phyloP scores from a whole-genome alignment of 257 asterid species.

The Scutellaria baicalensis region DNA sequence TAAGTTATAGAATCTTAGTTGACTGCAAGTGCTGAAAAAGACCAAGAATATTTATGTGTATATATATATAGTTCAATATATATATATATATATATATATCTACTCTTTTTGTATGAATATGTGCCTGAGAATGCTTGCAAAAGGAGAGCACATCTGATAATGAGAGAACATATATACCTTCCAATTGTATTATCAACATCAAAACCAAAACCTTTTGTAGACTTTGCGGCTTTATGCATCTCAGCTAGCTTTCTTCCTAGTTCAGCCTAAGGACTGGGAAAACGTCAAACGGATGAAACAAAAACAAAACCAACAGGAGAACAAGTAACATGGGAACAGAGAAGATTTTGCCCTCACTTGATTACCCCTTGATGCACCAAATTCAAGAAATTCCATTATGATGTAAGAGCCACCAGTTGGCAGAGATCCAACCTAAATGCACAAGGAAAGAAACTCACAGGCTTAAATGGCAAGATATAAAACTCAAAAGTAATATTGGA shows the following conservation, averaged over 20 bases:
- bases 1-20: constrained; percentile 12
- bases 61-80: too few species aligned
- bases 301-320: constrained; percentile 5
- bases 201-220: constrained; percentile 78
- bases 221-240: constrained; percentile 86
- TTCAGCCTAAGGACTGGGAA: constrained; percentile 59
- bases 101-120: neutral
- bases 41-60: too few species aligned
- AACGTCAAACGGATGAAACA: constrained; percentile 16
- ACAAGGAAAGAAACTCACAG: neutral
- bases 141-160: neutral
- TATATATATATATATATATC: too few species aligned
- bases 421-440: constrained; percentile 64
- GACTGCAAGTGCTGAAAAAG: neutral
- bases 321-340: neutral
- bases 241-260: constrained; percentile 97
- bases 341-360: constrained; percentile 49
- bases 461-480: neutral
- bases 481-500: neutral
- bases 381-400: constrained; percentile 85
- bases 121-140: neutral
- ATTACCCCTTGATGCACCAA: constrained; percentile 69
- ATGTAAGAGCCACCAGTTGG: constrained; percentile 90
- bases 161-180: constrained; percentile 40
- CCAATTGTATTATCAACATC: constrained; percentile 89